These are phyloP conservation scores for Omphalea diandra DNA, from an alignment of 441 rosid genomes.

Conservation along the genomic window DNA sequence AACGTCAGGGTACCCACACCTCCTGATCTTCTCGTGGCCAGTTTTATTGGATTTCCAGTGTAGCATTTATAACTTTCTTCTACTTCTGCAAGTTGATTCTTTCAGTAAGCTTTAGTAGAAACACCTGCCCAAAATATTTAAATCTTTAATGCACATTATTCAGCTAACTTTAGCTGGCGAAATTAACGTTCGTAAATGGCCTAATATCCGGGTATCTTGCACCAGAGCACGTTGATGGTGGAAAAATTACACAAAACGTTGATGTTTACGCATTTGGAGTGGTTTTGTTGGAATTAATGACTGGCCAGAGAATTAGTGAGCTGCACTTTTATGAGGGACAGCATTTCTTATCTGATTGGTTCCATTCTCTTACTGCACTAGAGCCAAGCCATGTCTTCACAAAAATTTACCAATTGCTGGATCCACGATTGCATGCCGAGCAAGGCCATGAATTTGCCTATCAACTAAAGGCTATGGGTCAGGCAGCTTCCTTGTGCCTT, in stretches of 20 bases:
- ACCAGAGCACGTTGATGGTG: conserved; percentile 54
- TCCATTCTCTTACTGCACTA: conserved; percentile 38
- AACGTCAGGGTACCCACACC: conserved; percentile 48
- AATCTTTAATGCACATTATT: background rate
- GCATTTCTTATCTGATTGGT: conserved; percentile 45
- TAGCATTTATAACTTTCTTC: background rate
- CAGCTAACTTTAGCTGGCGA: background rate
- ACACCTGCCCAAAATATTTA: background rate
- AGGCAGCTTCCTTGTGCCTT: conserved; percentile 53
- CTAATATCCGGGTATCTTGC: conserved; percentile 52
- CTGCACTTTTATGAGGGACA: conserved; percentile 38
- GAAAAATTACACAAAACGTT: conserved; percentile 47
- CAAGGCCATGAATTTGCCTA: conserved; percentile 31
- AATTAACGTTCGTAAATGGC: conserved; percentile 8
- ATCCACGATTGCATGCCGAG: conserved; percentile 42
- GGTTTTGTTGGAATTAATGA: conserved; percentile 58
- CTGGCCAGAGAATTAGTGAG: conserved; percentile 47
- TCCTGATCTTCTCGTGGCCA: background rate
- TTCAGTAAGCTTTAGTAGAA: background rate
- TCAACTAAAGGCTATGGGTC: conserved; percentile 55
- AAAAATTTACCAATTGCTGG: conserved; percentile 37
- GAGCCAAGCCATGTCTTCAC: conserved; percentile 34
- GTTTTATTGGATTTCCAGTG: background rate
- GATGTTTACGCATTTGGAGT: conserved; percentile 74
- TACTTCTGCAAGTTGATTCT: conserved; percentile 10